These are phyloP conservation scores for Ceratocystis ficicola DNA, from an alignment of 2,329 filamentous ascomycete species.

Conservation along the genomic window DNA sequence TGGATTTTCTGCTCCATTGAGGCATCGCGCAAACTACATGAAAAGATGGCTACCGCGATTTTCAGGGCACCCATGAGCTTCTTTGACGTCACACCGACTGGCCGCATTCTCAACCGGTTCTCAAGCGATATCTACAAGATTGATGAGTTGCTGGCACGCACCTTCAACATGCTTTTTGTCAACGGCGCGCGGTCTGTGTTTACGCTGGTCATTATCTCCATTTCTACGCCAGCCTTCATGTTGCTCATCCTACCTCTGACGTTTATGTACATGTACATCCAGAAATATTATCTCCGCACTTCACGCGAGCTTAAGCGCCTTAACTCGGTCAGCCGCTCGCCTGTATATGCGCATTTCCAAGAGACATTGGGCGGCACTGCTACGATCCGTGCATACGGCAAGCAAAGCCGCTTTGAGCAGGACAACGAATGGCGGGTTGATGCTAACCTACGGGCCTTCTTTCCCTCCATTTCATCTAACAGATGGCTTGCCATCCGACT, in stretches of 20 bases:
- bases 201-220: conserved; percentile 74
- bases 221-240: conserved; percentile 68
- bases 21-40: conserved; percentile 91
- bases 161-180: conserved; percentile 92
- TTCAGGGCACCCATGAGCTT: conserved; percentile 98
- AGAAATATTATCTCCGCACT: conserved; percentile 91
- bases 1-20: conserved; percentile 99
- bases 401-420: conserved; percentile 72
- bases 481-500: conserved; percentile 90
- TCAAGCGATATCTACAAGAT: conserved; percentile 74
- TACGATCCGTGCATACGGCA: conserved; percentile 88
- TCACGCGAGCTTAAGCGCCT: conserved; percentile 93
- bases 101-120: conserved; percentile 93
- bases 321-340: conserved; percentile 88
- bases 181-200: conserved; percentile 65
- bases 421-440: conserved; percentile 98
- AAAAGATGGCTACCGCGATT: conserved; percentile 92
- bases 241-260: conserved; percentile 69
- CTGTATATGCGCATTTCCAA: conserved; percentile 97
- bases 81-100: conserved; percentile 92
- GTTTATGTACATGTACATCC: conserved; percentile 78
- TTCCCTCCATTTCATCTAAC: conserved; percentile 86
- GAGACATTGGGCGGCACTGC: conserved; percentile 88
- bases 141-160: conserved; percentile 86
- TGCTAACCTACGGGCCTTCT: conserved; percentile 86